These are phyloP conservation scores for Aspergillus ruber DNA, from an alignment of 2,329 filamentous ascomycete genomes.

Conservation along the genomic window DNA sequence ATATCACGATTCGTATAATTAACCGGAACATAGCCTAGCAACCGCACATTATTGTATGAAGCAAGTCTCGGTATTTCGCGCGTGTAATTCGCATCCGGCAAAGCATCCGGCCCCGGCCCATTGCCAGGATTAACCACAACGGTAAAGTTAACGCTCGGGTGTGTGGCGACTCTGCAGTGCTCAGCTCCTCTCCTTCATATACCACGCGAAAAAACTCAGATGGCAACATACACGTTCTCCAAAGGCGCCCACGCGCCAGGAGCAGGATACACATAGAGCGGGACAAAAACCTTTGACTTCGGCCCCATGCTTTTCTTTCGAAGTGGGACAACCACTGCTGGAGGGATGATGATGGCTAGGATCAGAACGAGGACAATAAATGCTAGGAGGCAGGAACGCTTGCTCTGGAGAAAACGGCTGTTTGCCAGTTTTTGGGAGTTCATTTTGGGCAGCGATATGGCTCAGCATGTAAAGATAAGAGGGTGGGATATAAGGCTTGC, in stretches of 20 bases:
- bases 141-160: slow-evolving; percentile 43
- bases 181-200: slow-evolving; percentile 17
- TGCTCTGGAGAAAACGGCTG: slow-evolving; percentile 21
- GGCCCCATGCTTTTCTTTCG: slow-evolving; percentile 29
- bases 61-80: slow-evolving; percentile 37
- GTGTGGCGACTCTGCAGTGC: slow-evolving; percentile 28
- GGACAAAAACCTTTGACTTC: slow-evolving; percentile 40
- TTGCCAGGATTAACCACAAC: slow-evolving; percentile 45
- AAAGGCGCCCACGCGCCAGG: slow-evolving; percentile 43
- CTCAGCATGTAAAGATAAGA: no score
- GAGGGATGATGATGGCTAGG: slow-evolving; percentile 25
- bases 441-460: slow-evolving; percentile 7
- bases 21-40: slow-evolving; percentile 47
- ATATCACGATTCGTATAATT: slow-evolving; percentile 41
- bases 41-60: slow-evolving; percentile 41
- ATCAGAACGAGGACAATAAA: slow-evolving; percentile 22
- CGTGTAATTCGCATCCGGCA: slow-evolving; percentile 41
- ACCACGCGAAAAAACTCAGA: slow-evolving; percentile 9
- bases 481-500: no score
- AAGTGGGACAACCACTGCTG: slow-evolving; percentile 28
- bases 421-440: slow-evolving; percentile 27
- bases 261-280: slow-evolving; percentile 45
- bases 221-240: slow-evolving; percentile 35
- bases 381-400: slow-evolving; percentile 23
- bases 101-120: slow-evolving; percentile 39